Evolutionary conservation across 345 rosid species (phyloP).

Genomic region (Boechera stricta): DNA sequence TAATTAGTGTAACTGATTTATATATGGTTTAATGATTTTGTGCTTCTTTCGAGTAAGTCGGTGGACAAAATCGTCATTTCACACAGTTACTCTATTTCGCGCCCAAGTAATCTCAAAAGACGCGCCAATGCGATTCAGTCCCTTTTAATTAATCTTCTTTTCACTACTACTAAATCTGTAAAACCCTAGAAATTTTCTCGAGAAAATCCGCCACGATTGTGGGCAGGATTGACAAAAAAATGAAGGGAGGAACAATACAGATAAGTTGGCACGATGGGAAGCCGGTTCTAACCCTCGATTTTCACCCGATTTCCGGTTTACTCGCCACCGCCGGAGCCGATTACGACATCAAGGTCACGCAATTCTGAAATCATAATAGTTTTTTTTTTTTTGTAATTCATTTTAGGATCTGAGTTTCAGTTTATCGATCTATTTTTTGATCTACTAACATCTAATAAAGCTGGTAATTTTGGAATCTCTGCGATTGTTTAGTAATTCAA

Average conservation of each 20-base stretch:
- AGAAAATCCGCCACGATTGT: conserved; percentile 30
- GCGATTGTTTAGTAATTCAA: neutral
- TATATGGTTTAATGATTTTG: too few species aligned
- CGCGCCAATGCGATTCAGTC: conserved; percentile 39
- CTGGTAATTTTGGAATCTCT: neutral
- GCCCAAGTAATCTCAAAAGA: conserved; percentile 14
- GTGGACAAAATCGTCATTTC: conserved; percentile 31
- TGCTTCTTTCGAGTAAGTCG: neutral
- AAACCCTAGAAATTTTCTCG: conserved; percentile 37
- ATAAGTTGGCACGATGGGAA: conserved; percentile 92
- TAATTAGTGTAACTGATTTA: too few species aligned
- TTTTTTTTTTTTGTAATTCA: too few species aligned
- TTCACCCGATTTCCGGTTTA: conserved; percentile 76
- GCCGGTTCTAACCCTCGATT: conserved; percentile 88
- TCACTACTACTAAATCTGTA: neutral
- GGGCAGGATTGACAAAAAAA: conserved; percentile 22
- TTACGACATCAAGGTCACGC: conserved; percentile 79
- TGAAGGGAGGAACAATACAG: conserved; percentile 97
- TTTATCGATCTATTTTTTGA: neutral
- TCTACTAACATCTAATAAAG: neutral
- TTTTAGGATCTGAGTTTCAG: neutral
- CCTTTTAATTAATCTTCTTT: conserved; percentile 3
- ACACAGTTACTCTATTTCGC: conserved; percentile 20
- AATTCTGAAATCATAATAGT: neutral
- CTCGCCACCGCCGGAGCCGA: conserved; percentile 99